Evolutionary conservation across 1,284 basidiomycete species (phyloP).

Genomic region (Omphalotus olearius): DNA sequence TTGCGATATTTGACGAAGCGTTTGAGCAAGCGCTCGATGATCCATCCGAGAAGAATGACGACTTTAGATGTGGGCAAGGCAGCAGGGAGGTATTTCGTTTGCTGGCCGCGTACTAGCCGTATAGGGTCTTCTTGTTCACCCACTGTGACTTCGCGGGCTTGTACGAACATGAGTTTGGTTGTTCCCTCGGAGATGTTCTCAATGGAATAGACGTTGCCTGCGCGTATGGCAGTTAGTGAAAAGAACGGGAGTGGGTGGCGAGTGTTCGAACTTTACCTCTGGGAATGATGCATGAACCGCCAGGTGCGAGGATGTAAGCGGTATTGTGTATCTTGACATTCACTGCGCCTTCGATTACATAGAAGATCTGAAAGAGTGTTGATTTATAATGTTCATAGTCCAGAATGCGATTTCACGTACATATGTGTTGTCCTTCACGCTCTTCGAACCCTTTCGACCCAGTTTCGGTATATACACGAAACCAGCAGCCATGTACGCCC

Average conservation of each 20-base stretch:
- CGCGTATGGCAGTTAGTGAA: not conserved
- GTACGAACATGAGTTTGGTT: conserved; percentile 16
- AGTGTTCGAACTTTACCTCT: conserved; percentile 11
- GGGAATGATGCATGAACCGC: conserved; percentile 17
- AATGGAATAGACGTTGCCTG: conserved; percentile 18
- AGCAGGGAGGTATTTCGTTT: not conserved
- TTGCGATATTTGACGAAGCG: conserved; percentile 14
- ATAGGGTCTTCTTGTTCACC: conserved; percentile 17
- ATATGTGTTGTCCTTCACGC: conserved; percentile 17
- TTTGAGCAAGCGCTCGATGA: conserved; percentile 16
- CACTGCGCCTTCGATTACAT: conserved; percentile 17
- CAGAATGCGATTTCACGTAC: conserved; percentile 7
- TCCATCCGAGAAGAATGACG: conserved; percentile 13
- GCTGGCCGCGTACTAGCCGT: conserved; percentile 11
- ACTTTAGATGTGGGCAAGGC: conserved; percentile 14
- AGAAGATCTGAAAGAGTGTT: conserved; percentile 13
- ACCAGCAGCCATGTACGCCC: conserved; percentile 15
- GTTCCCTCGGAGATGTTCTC: conserved; percentile 16
- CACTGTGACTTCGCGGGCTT: conserved; percentile 15
- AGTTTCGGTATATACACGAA: conserved; percentile 9
- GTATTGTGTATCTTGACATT: conserved; percentile 16
- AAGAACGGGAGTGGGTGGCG: not conserved
- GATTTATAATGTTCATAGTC: not conserved
- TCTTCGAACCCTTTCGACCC: conserved; percentile 15
- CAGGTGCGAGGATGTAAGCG: conserved; percentile 12